Base-by-base conservation (phyloP, 495 filamentous ascomycete species). In the Hypoxylon crocopeplum region DNA sequence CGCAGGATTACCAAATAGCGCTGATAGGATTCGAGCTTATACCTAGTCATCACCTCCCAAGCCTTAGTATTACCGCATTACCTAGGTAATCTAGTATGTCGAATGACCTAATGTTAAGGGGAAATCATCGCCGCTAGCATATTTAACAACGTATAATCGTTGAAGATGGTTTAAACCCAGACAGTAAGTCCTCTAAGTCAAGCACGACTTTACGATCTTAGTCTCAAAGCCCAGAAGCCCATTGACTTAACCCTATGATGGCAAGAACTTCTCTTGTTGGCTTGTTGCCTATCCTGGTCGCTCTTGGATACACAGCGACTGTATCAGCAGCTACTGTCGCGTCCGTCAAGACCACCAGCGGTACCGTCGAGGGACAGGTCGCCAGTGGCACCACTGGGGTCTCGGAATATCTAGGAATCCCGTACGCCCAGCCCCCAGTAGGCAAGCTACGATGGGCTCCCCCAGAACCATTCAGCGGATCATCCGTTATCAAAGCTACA, bases 371-470 rank as follows among this genome's bases (percentile, higher is more conserved):
- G 7, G 82, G 82, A 6, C 81, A 84, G 56, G 40, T 68, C 11
- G 75, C 77, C 1, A 48, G 59, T 13, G 69, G 72, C 29, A 62
- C 59, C 1, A 59, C 69, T 12, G 62, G 66, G 16, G 79, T 82
- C 10, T 59, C 67, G 7, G 79, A 83, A 63, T 84, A 75, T 57
- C 66, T 83, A 16, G 81, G 80, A 7, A 76, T 84, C 48, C 77
- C 72, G 0, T 82, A 73, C 57, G 80, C 77, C 2, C 44, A 73
- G 41, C 70, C 81, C 5, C 78, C 81, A 4, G 69, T 76, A 5
- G 77, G 74, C 22, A 59, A 70, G 22, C 68, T 82, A 22, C 71
- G 80, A 16, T 82, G 82, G 40, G 75, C 71, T 3, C 51, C 77
- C 4, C 79, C 79, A 4, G 29, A 62, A 62, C 20, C 4, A 1